Conservation (phyloP, 2,329 filamentous ascomycete genomes). For the Colletotrichum liaoningense region DNA sequence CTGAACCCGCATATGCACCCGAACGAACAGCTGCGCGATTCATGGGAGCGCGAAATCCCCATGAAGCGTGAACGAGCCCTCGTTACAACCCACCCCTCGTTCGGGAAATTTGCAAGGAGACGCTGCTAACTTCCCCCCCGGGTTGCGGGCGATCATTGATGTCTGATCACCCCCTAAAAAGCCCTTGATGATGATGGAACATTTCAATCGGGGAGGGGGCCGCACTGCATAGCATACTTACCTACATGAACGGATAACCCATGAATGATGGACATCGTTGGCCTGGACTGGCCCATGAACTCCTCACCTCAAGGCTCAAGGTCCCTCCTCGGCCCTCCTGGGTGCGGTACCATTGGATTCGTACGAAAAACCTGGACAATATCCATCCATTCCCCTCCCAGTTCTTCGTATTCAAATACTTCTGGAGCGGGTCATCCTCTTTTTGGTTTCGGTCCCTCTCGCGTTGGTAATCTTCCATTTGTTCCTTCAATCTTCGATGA, state of each 20-base stretch:
- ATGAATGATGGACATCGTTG: not conserved
- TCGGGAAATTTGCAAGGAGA: constrained; percentile 30
- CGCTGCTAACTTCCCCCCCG: constrained; percentile 3
- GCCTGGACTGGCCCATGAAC: not conserved
- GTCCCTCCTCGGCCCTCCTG: not conserved
- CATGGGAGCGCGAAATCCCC: constrained; percentile 2
- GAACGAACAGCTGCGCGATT: not conserved
- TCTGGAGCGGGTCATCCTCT: not conserved
- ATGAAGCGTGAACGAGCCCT: constrained; percentile 6
- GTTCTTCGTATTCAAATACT: not conserved
- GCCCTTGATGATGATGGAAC: constrained; percentile 10
- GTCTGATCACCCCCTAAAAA: constrained; percentile 5
- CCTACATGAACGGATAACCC: not conserved
- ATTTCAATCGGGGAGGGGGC: constrained; percentile 9
- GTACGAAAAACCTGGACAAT: not conserved
- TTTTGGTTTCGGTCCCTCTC: not conserved
- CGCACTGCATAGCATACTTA: constrained; percentile 9
- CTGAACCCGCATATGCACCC: constrained; percentile 24
- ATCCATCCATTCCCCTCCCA: not conserved
- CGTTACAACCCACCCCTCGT: constrained; percentile 9
- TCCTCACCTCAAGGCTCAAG: not conserved
- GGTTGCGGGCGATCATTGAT: constrained; percentile 29
- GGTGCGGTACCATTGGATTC: not conserved
- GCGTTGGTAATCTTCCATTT: not conserved
- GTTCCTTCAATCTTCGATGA: not conserved